Percentiles rank a stretch among this genome's conserved stretches.
These are phyloP conservation scores for Tolypocladium tundrense DNA, from an alignment of 2,329 filamentous ascomycete genomes.

Conservation along the genomic window DNA sequence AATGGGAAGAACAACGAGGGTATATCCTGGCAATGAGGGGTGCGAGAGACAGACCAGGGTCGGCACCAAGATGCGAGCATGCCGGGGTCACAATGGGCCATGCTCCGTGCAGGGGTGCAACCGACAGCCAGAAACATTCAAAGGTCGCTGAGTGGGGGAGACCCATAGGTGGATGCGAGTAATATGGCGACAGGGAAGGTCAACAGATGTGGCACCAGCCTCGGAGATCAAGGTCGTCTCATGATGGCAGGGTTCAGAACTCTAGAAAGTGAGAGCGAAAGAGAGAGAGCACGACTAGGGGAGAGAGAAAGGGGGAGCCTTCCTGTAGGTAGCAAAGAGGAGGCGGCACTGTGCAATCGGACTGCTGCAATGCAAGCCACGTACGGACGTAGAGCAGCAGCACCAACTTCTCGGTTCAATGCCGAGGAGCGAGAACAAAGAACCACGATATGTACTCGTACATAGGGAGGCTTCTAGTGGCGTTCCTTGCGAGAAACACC, in stretches of 20 bases:
- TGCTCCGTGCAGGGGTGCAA: neutral
- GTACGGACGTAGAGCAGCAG: constrained; percentile 1
- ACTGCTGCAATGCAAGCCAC: constrained; percentile 4
- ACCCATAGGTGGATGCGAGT: neutral
- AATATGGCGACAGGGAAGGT: neutral
- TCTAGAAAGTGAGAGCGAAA: neutral
- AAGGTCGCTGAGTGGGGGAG: neutral
- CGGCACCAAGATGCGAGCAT: neutral
- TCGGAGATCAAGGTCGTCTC: constrained; percentile 2
- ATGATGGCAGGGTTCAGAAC: neutral
- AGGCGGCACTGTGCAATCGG: neutral
- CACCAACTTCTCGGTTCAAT: neutral
- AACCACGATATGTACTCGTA: neutral
- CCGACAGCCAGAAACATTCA: neutral
- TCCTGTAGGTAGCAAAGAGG: neutral
- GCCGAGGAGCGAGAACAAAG: neutral
- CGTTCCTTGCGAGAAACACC: neutral
- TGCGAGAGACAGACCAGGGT: neutral
- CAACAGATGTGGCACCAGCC: constrained; percentile 1
- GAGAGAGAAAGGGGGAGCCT: neutral
- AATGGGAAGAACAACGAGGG: constrained; percentile 20
- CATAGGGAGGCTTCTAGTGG: neutral
- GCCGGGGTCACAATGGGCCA: constrained; percentile 1
- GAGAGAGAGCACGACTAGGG: neutral
- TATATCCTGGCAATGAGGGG: neutral